Evolutionary conservation across 345 rosid genomes (phyloP), one percentile per base, ranked within the genome.

Genomic region (Bruguiera sexangula): DNA sequence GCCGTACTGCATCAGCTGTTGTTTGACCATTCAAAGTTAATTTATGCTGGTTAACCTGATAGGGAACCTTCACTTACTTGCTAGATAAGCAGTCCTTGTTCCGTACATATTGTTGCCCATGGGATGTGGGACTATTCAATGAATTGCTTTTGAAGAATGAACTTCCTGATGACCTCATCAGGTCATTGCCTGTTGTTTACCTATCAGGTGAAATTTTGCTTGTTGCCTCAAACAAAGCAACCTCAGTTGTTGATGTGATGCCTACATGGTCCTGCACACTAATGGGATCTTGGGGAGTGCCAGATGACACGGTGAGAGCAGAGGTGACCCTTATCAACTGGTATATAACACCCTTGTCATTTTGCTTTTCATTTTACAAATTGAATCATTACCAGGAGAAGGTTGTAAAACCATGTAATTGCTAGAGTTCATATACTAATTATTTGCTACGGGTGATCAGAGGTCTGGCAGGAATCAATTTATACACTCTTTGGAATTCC

Each of bases 1-100:
- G 81, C 13, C 91, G 99, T 7, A 77, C 80, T 26, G 64, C 80
- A 3, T 77, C 80, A 39, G 88, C 96, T 0, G 89, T 84, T 70
- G 85, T 78, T 51, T 90, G 89, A 89, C 67, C 65, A 52, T 63
- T 69, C 57, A 30, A 50, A n/a, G 7, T 24, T 3, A 22, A 34
- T 43, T 22, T 58, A 30, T 70, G 58, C 29, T 70, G 76, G 66
- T 55, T 21, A 39, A 65, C 52, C 36, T 64, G 31, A 19, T 65
- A 31, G 68, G 60, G 5, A 60, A 19, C 55, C 53, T 0, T 15
- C 37, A 32, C 34, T 2, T 27, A 57, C 36, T 57, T 53, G 56
- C 54, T 37, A 56, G 36, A 34, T 29, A 51, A 61, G 34, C 68
- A 73, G 68, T 60, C 37, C 63, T 58, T 27, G 57, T 50, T 56